A percentile compares a stretch with the other conserved stretches of the same genome.
phyloP scores from a whole-genome alignment of 345 rosid species.

The Gossypium sturtianum region DNA sequence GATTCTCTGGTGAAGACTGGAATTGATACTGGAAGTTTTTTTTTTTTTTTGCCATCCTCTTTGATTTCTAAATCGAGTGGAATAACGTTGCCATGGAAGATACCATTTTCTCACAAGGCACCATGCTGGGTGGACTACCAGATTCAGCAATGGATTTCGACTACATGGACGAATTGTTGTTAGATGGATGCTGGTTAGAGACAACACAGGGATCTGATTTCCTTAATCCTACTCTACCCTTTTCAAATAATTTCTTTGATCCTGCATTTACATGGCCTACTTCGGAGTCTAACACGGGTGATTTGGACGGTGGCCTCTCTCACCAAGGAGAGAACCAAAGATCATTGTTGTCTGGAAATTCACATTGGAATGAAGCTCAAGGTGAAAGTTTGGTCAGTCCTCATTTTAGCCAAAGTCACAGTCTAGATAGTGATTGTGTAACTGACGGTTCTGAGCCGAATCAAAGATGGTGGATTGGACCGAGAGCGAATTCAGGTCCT shows the following conservation, averaged over 20 bases:
- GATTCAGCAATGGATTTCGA: slow-evolving; percentile 64
- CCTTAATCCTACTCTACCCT: slow-evolving; percentile 38
- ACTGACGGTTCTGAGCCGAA: slow-evolving; percentile 32
- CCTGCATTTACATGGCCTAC: slow-evolving; percentile 39
- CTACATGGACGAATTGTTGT: slow-evolving; percentile 67
- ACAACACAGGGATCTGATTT: slow-evolving; percentile 80
- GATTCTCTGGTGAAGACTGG: slow-evolving; percentile 21
- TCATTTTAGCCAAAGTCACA: slow-evolving; percentile 11
- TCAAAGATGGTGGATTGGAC: slow-evolving; percentile 77
- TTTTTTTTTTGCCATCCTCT: background rate
- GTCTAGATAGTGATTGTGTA: slow-evolving; percentile 9
- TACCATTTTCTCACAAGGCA: slow-evolving; percentile 34
- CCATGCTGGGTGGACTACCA: slow-evolving; percentile 20
- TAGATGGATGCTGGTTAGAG: slow-evolving; percentile 94
- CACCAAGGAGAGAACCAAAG: slow-evolving; percentile 35
- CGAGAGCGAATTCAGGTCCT: slow-evolving; percentile 31
- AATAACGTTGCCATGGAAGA: slow-evolving; percentile 48
- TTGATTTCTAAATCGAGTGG: slow-evolving; percentile 10
- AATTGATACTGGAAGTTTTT: background rate
- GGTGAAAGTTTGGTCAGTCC: slow-evolving; percentile 20
- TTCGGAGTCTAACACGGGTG: slow-evolving; percentile 30
- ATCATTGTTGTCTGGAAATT: slow-evolving; percentile 15
- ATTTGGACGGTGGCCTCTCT: slow-evolving; percentile 21
- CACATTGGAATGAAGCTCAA: slow-evolving; percentile 24
- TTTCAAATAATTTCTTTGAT: slow-evolving; percentile 36